Base-by-base conservation (phyloP, 306 rosid species). In the peach (Prunus persica) region DNA sequence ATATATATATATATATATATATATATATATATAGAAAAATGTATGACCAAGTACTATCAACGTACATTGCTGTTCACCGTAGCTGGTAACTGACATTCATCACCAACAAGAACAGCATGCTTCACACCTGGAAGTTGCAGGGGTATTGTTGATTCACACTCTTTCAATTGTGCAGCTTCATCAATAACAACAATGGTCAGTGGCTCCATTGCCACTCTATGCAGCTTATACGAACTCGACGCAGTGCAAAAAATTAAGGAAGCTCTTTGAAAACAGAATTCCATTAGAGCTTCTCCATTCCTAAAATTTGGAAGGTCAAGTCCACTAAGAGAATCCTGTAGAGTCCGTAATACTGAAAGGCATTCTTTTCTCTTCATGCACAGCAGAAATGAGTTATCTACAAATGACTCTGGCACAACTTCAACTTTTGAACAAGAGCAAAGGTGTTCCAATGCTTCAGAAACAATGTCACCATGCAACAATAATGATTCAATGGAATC, bases 121-220 rank as follows among this genome's bases (percentile, higher is more conserved):
- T 75, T 81, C 65, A 90, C 62, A 56, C 77, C 79, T 0, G 80
- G 87, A 81, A 93, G 88, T 56, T 79, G 96, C 15, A 93, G 69
- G 57, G 96, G 90, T 67, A 90, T 93, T 28, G 79, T 19, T 41
- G 96, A 93, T 72, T 93, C 97, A n/a, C 96, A 90, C 84, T 90
- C 97, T 69, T 79, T 90, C 67, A 93, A 38, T 27, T 90, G 96
- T 27, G 96, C 94, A 50, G 96, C 97, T 87, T 93, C 97, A 62
- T 92, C 97, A 75, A 92, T 84, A 25, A 90, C 89, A 66, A 92
- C 79, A 76, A 88, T 25, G 11, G 71, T 55, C 15, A 88, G 76
- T 7, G 96, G 91, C 20, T 74, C 14, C 78, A 87, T 88, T 32
- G 1, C n/a, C 73, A 84, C 79, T 14, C 80, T 75, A 65, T 86